Evolutionary conservation across 2,329 filamentous ascomycete species (phyloP), one percentile per base, ranked within the genome.

Genomic region (Podosphaera fusca): DNA sequence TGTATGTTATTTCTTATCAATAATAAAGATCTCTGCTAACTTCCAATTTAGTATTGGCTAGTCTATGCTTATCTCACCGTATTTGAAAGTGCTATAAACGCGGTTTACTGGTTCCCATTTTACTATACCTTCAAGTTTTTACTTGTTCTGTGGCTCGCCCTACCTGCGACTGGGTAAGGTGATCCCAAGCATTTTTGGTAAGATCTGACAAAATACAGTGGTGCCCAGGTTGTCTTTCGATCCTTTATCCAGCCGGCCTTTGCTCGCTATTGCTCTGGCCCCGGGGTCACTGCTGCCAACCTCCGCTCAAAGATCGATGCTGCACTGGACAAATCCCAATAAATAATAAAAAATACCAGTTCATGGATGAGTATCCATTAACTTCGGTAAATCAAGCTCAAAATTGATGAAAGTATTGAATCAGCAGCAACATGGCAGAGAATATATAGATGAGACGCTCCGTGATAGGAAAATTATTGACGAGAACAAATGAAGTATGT

Each of bases 51-150:
- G 82, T 94, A 94, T 76, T 94, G 86, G 86, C 85, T 94, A 59
- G 84, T 87, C 60, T 92, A 86, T 68, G 75, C 85, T 57, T 83
- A 86, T 72, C 80, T 92, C 72, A 88, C 84, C 73, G 84, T 92
- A 55, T 69, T 87, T 65, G 87, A 94, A 78, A 88, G 84, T 71
- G 77, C 85, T 60, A 73, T 94, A 67, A 88, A 78, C 72, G 84
- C 87, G 61, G 85, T 90, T 61, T 92, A 92, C 79, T 94, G 86
- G 86, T 87, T 94, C 76, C 85, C 92, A 69, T 98, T 98, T 77
- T 98, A 98, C 84, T 98, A 87, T 74, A 90, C 89, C 70, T 96
- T 98, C 85, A 98, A 98, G 80, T 95, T 98, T 70, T 76, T 94
- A 69, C 85, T 96, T 71, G 79, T 96, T 67, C 82, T 98, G 70